phyloP scores from a whole-genome alignment of 495 filamentous ascomycete species.

The Hypoxylon rickii region DNA sequence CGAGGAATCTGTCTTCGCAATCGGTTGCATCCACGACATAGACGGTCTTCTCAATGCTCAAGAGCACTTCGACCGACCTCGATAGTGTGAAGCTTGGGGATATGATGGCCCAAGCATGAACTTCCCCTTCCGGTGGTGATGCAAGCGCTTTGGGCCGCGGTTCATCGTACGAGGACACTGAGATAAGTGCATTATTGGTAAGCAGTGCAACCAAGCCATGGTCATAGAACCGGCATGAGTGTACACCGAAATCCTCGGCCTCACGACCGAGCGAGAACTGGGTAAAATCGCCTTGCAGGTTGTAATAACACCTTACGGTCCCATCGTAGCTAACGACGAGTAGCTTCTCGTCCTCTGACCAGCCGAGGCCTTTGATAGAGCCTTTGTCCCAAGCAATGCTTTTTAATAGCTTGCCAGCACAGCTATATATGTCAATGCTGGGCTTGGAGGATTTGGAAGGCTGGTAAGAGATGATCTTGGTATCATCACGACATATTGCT shows the following conservation, averaged over 20 bases:
- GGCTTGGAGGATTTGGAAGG: conserved; percentile 74
- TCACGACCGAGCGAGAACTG: conserved; percentile 94
- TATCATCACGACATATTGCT: conserved; percentile 91
- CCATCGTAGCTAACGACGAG: conserved; percentile 88
- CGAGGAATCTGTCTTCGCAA: conserved; percentile 85
- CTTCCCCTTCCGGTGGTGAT: conserved; percentile 72
- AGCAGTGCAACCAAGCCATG: conserved; percentile 92
- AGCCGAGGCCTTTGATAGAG: conserved; percentile 84
- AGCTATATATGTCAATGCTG: conserved; percentile 93
- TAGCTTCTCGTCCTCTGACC: conserved; percentile 96
- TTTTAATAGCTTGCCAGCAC: conserved; percentile 79
- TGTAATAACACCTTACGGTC: conserved; percentile 87
- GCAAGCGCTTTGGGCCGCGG: conserved; percentile 85
- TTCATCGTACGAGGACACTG: conserved; percentile 87
- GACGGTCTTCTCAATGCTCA: conserved; percentile 84
- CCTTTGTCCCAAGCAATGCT: conserved; percentile 84
- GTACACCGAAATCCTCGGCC: conserved; percentile 84
- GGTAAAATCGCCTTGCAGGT: conserved; percentile 90
- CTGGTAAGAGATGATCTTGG: conserved; percentile 76
- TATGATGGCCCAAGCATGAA: conserved; percentile 88
- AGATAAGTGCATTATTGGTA: conserved; percentile 82
- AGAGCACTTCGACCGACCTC: conserved; percentile 90
- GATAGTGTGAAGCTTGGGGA: conserved; percentile 89
- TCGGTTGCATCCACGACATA: conserved; percentile 86
- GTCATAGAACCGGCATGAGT: conserved; percentile 86